Percentiles rank a stretch among this genome's conserved stretches.
Evolutionary conservation across 2,329 filamentous ascomycete species (phyloP).

Genomic region (Penicillium sp.): DNA sequence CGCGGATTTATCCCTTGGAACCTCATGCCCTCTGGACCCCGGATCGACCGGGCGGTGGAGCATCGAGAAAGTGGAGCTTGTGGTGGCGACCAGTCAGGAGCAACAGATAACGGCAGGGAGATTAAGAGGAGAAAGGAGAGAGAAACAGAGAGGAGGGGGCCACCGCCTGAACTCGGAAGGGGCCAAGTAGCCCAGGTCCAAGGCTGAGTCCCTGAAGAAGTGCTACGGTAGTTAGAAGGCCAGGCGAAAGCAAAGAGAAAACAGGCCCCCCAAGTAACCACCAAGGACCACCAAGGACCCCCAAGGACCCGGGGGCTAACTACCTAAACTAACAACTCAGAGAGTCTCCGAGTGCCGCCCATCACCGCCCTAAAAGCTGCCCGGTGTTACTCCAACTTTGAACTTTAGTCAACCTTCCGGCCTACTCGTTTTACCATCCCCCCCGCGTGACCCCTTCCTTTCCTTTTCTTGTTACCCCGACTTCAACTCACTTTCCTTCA

Average conservation of each 20-base stretch:
- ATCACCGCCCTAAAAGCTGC: neutral
- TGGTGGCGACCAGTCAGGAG: conserved; percentile 24
- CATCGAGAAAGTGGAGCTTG: conserved; percentile 13
- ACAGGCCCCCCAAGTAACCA: no score
- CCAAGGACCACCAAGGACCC: no score
- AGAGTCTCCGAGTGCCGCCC: neutral
- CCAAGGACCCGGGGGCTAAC: no score
- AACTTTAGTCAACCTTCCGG: neutral
- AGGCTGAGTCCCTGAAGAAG: no score
- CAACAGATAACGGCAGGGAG: neutral
- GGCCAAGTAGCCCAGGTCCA: no score
- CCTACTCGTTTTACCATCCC: neutral
- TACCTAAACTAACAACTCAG: no score
- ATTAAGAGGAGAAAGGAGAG: neutral
- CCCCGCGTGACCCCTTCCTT: conserved; percentile 13
- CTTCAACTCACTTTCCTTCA: neutral
- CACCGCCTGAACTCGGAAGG: neutral
- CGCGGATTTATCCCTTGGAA: neutral
- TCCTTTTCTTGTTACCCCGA: conserved; percentile 3
- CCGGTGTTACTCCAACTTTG: conserved; percentile 7
- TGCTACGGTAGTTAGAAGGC: no score
- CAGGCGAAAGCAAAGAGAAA: no score
- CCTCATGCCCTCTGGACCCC: conserved; percentile 22
- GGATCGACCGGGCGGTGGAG: conserved; percentile 32
- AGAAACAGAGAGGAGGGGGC: neutral